Evolutionary conservation across 106 monocot genomes (phyloP), one percentile per base, ranked within the genome.

Genomic region (Dendrobium officinale): DNA sequence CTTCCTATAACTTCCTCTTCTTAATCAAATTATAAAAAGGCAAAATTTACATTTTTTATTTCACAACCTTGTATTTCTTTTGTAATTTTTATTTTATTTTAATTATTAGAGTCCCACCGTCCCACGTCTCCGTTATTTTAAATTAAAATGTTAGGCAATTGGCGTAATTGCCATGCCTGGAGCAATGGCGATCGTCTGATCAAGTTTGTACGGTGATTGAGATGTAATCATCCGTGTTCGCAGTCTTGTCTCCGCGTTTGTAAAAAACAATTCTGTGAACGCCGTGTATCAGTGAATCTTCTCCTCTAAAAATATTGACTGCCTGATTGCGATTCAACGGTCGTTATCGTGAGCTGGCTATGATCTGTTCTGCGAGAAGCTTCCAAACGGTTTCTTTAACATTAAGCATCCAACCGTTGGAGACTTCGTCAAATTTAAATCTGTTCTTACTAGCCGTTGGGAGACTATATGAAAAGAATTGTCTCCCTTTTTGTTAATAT

Each of bases 371-470:
- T 73, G 0, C 42, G 11, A 74, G 74, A 74, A 74, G 74, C 74
- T 74, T 74, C 74, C 42, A 61, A 17, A 74, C 1, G 43, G 43
- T 17, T 29, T 43, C 43, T 42, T 74, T 70, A 70, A 27, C 42
- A n/a, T 44, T 44, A 74, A 74, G 74, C 41, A 20, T 42, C 74
- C 43, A 20, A 74, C 74, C 74, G 74, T 74, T 44, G 74, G 43
- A 70, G 33, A 31, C 70, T 5, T 31, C 0, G n/a, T 67, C 8
- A 67, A 55, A 1, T 67, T 67, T 37, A 37, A 70, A 31, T 31
- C 13, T 70, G 51, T 37, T 33, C 70, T 33, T 70, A 70, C 9
- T 74, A 43, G 74, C 74, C 74, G 74, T 74, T 74, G 20, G 37
- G 74, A n/a, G 74, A n/a, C 10, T 51, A 47, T 7, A 47, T 47